These are phyloP conservation scores for Acanthamoeba castellanii DNA, from an alignment of 208 protist genomes.

Conservation along the genomic window DNA sequence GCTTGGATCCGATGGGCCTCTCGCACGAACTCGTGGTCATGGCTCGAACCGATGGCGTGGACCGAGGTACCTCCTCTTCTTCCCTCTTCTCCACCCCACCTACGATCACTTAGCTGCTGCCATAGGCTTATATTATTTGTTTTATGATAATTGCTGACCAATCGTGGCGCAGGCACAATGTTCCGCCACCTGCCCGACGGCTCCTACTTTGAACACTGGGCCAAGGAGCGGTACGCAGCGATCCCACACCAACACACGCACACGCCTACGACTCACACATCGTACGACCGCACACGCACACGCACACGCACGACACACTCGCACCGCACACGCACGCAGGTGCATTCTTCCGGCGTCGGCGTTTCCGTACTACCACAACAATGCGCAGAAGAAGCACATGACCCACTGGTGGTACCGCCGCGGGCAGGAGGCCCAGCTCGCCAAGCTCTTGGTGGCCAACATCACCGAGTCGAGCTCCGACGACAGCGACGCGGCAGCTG, in stretches of 20 bases:
- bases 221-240: neutral
- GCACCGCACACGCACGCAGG: neutral
- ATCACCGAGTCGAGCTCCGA: neutral
- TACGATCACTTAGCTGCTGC: neutral
- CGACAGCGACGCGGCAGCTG: neutral
- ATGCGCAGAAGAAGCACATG: neutral
- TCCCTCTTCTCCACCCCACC: neutral
- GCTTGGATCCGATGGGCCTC: neutral
- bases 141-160: too few species aligned
- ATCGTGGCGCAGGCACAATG: neutral
- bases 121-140: too few species aligned
- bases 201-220: constrained; percentile 40
- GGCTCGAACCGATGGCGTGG: neutral
- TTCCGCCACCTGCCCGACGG: constrained; percentile 18
- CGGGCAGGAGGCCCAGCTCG: neutral
- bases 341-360: constrained; percentile 10
- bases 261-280: too few species aligned
- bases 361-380: constrained; percentile 5
- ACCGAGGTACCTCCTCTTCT: neutral
- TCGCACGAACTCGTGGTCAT: constrained; percentile 18
- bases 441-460: neutral
- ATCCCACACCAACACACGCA: neutral
- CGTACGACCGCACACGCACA: neutral
- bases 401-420: constrained; percentile 7
- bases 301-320: neutral